phyloP scores from a whole-genome alignment of 1,284 basidiomycete species.

The Malassezia equina region DNA sequence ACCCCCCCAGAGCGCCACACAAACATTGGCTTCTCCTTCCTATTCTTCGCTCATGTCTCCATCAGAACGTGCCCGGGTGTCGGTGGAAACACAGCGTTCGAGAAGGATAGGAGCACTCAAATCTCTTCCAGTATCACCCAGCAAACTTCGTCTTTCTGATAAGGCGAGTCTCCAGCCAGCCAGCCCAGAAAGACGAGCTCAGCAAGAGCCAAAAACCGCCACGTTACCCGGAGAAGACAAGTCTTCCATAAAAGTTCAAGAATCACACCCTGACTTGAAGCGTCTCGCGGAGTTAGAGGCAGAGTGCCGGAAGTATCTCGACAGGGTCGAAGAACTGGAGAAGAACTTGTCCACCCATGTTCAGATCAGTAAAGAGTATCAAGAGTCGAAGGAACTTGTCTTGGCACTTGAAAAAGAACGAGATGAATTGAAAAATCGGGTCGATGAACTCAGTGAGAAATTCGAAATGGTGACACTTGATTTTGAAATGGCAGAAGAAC shows the following conservation, averaged over 20 bases:
- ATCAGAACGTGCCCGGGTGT: neutral
- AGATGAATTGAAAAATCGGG: slow-evolving; percentile 52
- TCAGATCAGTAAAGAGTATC: neutral
- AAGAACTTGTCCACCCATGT: neutral
- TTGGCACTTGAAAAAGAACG: neutral
- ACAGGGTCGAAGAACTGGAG: neutral
- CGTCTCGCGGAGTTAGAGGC: neutral
- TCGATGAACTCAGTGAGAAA: slow-evolving; percentile 67
- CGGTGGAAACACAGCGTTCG: neutral
- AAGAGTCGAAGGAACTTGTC: neutral
- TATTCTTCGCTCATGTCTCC: neutral
- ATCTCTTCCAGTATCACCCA: neutral
- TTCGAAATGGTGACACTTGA: slow-evolving; percentile 90
- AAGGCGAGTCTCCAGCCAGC: neutral
- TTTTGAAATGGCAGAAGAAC: slow-evolving; percentile 92
- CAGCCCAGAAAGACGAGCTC: neutral
- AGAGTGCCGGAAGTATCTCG: neutral
- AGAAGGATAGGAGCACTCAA: neutral
- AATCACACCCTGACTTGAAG: neutral
- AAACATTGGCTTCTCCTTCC: neutral
- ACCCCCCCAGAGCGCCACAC: neutral
- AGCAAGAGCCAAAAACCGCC: neutral
- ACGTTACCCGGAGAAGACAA: neutral
- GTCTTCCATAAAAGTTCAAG: neutral
- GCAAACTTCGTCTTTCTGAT: neutral